Conservation (phyloP, 2,329 filamentous ascomycete species). For the Paecilomyces variotii region DNA sequence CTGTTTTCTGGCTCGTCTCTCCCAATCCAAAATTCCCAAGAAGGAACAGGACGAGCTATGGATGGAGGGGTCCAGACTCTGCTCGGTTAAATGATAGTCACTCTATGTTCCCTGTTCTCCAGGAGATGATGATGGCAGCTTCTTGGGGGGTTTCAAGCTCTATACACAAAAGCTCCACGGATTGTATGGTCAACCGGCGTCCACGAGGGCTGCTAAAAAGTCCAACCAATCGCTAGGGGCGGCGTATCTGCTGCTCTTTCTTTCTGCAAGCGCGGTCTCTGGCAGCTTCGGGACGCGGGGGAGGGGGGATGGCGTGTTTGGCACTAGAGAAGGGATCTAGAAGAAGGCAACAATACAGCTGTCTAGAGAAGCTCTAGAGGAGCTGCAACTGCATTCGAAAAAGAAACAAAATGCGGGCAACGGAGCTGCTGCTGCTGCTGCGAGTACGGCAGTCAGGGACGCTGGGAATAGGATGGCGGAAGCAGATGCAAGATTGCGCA, state of each 20-base stretch:
- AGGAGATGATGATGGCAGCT: not conserved
- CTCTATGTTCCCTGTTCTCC: not conserved
- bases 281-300: not conserved
- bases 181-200: not conserved
- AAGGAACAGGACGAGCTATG: not conserved
- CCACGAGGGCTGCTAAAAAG: not conserved
- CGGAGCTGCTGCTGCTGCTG: not conserved
- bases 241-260: not conserved
- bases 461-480: not conserved
- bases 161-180: not conserved
- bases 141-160: not conserved
- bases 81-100: not conserved
- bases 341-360: not conserved
- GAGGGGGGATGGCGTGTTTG: not conserved
- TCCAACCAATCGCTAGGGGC: not conserved
- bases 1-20: not conserved
- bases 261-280: not conserved
- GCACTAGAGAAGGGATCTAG: not conserved
- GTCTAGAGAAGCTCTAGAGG: not conserved
- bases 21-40: not conserved
- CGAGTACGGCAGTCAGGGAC: not conserved
- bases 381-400: not conserved
- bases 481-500: slow-evolving; percentile 1
- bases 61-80: not conserved
- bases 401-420: not conserved